A percentile compares a stretch with the other conserved stretches of the same genome.
phyloP scores from a whole-genome alignment of 2,329 filamentous ascomycete genomes.

The Fusarium pininemorale region DNA sequence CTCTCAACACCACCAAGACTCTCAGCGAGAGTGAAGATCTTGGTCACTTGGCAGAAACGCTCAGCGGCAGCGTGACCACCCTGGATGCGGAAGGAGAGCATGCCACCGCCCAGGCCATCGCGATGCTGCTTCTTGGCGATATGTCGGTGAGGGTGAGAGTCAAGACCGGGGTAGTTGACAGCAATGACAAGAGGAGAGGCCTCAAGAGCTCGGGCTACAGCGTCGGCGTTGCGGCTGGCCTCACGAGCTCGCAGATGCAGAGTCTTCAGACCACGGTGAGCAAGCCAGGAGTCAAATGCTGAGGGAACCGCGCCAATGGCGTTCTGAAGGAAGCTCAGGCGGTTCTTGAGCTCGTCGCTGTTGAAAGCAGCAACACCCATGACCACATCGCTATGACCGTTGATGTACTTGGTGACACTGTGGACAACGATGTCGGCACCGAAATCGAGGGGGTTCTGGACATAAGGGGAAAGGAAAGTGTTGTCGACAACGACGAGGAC shows the following conservation, averaged over 20 bases:
- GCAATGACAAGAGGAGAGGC: conserved; percentile 82
- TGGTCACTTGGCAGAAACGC: conserved; percentile 88
- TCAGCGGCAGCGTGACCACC: conserved; percentile 88
- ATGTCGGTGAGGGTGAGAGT: conserved; percentile 84
- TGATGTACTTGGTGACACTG: conserved; percentile 99
- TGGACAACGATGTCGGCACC: conserved; percentile 97
- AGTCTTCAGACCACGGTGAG: conserved; percentile 95
- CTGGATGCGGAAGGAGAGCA: conserved; percentile 94
- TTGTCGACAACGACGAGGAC: conserved; percentile 99
- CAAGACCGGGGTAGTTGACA: conserved; percentile 94
- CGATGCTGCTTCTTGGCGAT: conserved; percentile 93
- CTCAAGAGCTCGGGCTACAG: conserved; percentile 80
- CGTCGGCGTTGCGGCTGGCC: conserved; percentile 81
- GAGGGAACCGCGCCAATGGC: conserved; percentile 95
- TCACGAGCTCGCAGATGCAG: conserved; percentile 91
- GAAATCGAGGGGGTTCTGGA: conserved; percentile 95
- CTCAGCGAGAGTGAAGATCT: conserved; percentile 93
- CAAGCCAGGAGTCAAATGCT: conserved; percentile 97
- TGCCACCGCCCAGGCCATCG: conserved; percentile 92
- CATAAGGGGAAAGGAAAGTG: conserved; percentile 95
- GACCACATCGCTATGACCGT: conserved; percentile 94
- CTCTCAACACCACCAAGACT: conserved; percentile 91
- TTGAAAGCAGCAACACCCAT: conserved; percentile 99
- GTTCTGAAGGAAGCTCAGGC: conserved; percentile 92
- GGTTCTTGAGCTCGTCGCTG: conserved; percentile 77